Evolutionary conservation across 768 basidiomycete genomes (phyloP), one percentile per base, ranked within the genome.

Genomic region (Mycena chlorophos): DNA sequence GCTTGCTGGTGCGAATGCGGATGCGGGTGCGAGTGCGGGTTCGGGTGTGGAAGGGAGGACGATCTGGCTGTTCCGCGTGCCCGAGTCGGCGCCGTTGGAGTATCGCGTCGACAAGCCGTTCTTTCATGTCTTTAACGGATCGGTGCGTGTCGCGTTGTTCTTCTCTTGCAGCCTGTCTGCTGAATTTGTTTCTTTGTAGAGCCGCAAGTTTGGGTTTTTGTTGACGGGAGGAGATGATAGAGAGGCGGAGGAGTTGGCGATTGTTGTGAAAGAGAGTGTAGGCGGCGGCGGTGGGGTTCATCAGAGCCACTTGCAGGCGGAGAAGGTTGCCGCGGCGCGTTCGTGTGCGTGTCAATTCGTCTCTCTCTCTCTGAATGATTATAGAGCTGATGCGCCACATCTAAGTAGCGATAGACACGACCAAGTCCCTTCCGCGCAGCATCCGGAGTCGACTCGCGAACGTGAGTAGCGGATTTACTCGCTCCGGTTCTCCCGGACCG

Each of bases 91-190:
- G 45, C 13, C 6, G 14, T 80, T 87, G 63, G 79, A 85, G 51
- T 98, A 95, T 69, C 80, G 82, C 63, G 79, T 87, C 62, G 93
- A 97, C 69, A 83, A 88, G 54, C 89, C 92, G 2, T 96, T 96
- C 75, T 97, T 97, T 73, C 93, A 98, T 70, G 80, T 86, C 34
- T 95, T 96, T 71, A 83, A 86, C 43, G 91, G 90, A 38, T 83
- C 88, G 73, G 94, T 95, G 66, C 67, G 90, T 77, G 3, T 20
- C 49, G 30, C 23, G 10, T 38, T 55, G 34, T 23, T 34, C 26
- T 22, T 39, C n/a, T 12, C 51, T 57, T 62, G 76, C 71, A 8
- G 73, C 71, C n/a, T n/a, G n/a, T n/a, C n/a, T n/a, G 78, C 81
- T 65, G 82, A 80, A 28, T 75, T 81, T 65, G 78, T 78, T 56